Conservation (phyloP, 495 filamentous ascomycete genomes). For the Platismatia glauca region DNA sequence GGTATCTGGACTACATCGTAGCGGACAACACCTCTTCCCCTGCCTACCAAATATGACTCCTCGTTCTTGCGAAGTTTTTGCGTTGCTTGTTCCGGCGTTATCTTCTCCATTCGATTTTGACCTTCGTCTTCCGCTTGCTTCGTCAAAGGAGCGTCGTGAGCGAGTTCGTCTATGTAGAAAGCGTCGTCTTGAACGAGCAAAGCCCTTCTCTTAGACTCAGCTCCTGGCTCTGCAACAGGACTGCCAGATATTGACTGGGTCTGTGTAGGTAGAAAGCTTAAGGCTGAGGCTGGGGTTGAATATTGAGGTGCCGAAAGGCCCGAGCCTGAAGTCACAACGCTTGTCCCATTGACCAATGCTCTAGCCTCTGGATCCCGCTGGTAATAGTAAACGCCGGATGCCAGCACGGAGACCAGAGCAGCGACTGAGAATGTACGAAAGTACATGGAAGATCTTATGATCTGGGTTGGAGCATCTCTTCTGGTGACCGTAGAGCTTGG, state of each 20-base stretch:
- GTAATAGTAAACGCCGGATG: conserved; percentile 60
- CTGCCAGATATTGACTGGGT: conserved; percentile 3
- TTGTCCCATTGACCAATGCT: conserved; percentile 26
- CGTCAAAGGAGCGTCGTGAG: conserved; percentile 72
- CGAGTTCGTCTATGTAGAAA: conserved; percentile 70
- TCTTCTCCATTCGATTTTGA: conserved; percentile 80
- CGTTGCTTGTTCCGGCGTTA: conserved; percentile 91
- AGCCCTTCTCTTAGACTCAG: conserved; percentile 31
- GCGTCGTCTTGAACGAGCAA: conserved; percentile 75
- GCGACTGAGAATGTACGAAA: conserved; percentile 50
- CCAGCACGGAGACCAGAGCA: conserved; percentile 53
- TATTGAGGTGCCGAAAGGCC: conserved; percentile 26
- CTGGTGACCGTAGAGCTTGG: conserved; percentile 32
- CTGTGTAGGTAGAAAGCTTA: conserved; percentile 6
- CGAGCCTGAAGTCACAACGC: conserved; percentile 24
- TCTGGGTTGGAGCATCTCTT: conserved; percentile 29
- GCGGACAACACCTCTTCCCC: conserved; percentile 82
- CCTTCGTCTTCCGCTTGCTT: conserved; percentile 79
- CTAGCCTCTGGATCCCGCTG: conserved; percentile 31
- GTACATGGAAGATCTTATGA: conserved; percentile 52
- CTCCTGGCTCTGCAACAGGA: conserved; percentile 25
- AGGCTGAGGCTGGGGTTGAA: conserved; percentile 1
- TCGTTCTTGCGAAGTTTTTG: conserved; percentile 81
- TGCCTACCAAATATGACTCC: conserved; percentile 81
- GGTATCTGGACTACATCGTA: conserved; percentile 95